Percentiles rank a stretch among this genome's conserved stretches.
These are phyloP conservation scores for Spirogloea muscicola DNA, from an alignment of 139 green algal genomes.

Conservation along the genomic window DNA sequence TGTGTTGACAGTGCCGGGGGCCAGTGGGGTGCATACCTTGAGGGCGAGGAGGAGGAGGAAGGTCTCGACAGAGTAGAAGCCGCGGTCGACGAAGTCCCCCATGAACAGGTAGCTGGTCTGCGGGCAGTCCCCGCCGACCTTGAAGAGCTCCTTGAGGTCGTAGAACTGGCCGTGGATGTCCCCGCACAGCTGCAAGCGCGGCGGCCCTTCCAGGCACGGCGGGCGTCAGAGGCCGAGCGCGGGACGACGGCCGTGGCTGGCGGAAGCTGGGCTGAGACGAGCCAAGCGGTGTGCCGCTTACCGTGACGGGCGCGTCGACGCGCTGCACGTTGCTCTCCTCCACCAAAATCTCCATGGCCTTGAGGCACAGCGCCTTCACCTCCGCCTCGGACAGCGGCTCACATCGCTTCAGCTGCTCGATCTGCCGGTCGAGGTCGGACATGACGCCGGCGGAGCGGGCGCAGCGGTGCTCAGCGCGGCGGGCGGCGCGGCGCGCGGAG, in stretches of 20 bases:
- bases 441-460: conserved; percentile 11
- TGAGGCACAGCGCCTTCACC: conserved; percentile 90
- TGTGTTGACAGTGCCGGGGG: no score
- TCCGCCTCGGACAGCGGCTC: conserved; percentile 88
- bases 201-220: background rate
- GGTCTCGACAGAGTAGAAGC: conserved; percentile 96
- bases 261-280: background rate
- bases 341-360: conserved; percentile 89
- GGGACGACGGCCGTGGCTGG: background rate
- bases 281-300: conserved; percentile 13
- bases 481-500: background rate
- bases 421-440: conserved; percentile 82
- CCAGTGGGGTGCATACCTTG: conserved; percentile 81
- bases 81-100: conserved; percentile 97
- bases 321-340: conserved; percentile 98
- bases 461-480: background rate
- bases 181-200: conserved; percentile 59
- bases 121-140: conserved; percentile 93
- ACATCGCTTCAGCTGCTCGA: conserved; percentile 89
- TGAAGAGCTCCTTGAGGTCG: conserved; percentile 97
- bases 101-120: conserved; percentile 98
- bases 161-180: conserved; percentile 98
- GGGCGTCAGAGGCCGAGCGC: background rate
- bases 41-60: conserved; percentile 93
- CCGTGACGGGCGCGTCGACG: conserved; percentile 90